Percentiles rank a stretch among this genome's conserved stretches.
These are phyloP conservation scores for Pseudozyma sp. DNA, from an alignment of 1,284 basidiomycete species.

Conservation along the genomic window DNA sequence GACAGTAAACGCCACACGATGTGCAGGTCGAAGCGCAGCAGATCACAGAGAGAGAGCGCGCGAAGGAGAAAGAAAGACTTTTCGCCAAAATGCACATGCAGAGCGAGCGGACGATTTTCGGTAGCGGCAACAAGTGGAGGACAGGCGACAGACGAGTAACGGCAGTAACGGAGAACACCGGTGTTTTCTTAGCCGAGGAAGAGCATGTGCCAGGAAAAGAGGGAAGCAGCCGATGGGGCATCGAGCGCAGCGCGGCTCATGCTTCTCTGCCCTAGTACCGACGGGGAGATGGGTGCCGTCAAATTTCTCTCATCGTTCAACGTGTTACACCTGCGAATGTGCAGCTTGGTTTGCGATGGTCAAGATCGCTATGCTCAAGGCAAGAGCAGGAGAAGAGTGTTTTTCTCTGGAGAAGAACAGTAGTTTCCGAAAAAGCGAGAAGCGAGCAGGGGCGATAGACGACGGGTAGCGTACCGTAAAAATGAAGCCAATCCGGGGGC, in stretches of 20 bases:
- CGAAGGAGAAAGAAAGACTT: too few species aligned
- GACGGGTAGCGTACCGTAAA: background rate
- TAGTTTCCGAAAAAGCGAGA: background rate
- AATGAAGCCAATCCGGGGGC: background rate
- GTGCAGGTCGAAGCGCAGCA: too few species aligned
- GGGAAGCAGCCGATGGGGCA: background rate
- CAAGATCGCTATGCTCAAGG: too few species aligned
- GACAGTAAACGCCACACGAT: slow-evolving; percentile 1
- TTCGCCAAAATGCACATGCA: slow-evolving; percentile 3
- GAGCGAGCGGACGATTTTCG: background rate
- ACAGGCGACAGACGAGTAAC: background rate
- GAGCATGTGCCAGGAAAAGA: slow-evolving; percentile 10
- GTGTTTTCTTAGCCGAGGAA: slow-evolving; percentile 9
- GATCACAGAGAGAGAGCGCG: too few species aligned
- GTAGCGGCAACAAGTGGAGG: background rate
- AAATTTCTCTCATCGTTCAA: background rate
- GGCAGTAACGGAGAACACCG: background rate
- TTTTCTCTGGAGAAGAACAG: background rate
- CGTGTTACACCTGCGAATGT: too few species aligned
- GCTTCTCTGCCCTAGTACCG: too few species aligned
- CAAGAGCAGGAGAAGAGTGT: too few species aligned
- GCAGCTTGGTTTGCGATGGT: too few species aligned
- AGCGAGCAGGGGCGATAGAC: background rate
- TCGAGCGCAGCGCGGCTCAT: background rate
- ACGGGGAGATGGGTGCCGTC: background rate